A percentile compares a stretch with the other conserved stretches of the same genome.
phyloP scores from a whole-genome alignment of 352 stramenopile genomes.

The Plasmopara muralis region DNA sequence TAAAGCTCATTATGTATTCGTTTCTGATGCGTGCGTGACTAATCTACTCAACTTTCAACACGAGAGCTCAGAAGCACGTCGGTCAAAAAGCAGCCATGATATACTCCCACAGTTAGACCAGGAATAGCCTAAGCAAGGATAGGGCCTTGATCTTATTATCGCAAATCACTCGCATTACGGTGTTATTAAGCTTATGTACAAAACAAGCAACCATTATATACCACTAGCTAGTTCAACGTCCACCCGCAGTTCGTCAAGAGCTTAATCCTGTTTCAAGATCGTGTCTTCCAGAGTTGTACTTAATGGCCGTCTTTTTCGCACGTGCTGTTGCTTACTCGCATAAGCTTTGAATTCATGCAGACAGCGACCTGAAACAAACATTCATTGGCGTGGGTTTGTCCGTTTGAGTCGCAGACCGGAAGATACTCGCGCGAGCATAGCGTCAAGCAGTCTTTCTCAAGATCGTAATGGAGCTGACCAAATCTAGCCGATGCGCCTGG shows the following conservation, averaged over 20 bases:
- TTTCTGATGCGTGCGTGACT: no score
- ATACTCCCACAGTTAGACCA: no score
- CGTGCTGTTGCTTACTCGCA: not conserved
- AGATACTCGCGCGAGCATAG: slow-evolving; percentile 12
- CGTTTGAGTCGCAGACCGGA: slow-evolving; percentile 8
- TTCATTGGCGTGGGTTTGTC: slow-evolving; percentile 6
- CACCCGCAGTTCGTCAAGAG: not conserved
- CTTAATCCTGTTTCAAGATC: not conserved
- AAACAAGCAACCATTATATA: no score
- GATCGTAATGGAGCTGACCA: not conserved
- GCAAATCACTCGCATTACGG: no score
- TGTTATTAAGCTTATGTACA: no score
- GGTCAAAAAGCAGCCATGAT: no score
- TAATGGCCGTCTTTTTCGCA: not conserved
- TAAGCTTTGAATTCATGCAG: slow-evolving; percentile 4
- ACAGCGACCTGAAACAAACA: slow-evolving; percentile 7
- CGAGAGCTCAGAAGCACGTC: no score
- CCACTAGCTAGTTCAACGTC: no score
- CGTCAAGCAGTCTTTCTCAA: slow-evolving; percentile 7
- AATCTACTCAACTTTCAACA: no score
- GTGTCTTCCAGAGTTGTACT: not conserved
- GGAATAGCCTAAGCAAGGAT: no score
- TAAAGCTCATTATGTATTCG: no score
- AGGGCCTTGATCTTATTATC: no score
- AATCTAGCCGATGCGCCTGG: slow-evolving; percentile 1